phyloP scores from a whole-genome alignment of 1,284 basidiomycete genomes.

The Irpex rosettiformis region DNA sequence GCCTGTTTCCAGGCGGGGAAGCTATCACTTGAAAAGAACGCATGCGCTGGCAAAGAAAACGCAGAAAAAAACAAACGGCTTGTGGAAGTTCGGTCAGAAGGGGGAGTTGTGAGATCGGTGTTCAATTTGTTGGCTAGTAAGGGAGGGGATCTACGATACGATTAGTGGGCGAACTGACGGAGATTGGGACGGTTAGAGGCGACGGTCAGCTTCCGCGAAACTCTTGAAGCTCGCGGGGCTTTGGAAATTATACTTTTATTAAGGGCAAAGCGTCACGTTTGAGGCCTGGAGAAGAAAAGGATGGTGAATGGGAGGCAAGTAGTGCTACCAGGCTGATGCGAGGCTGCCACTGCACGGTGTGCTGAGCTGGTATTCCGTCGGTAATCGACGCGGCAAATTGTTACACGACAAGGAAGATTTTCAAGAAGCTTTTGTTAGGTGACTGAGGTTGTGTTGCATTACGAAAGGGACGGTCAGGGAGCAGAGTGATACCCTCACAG shows the following conservation, averaged over 20 bases:
- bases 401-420: not conserved
- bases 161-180: not conserved
- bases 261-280: too few species aligned
- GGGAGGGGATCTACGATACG: not conserved
- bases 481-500: not conserved
- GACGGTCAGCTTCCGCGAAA: conserved; percentile 1
- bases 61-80: not conserved
- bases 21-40: not conserved
- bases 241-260: too few species aligned
- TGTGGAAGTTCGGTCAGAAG: not conserved
- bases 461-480: not conserved
- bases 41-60: not conserved
- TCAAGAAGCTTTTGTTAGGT: not conserved
- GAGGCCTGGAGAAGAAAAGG: too few species aligned
- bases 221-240: not conserved
- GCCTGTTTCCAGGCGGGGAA: conserved; percentile 7
- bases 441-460: not conserved
- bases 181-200: not conserved
- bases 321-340: too few species aligned
- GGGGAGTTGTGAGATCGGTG: conserved; percentile 2
- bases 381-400: not conserved
- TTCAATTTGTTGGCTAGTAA: not conserved
- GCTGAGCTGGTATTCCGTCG: not conserved
- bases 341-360: too few species aligned
- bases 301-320: too few species aligned